Evolutionary conservation across 2,329 filamentous ascomycete species (phyloP).

Genomic region (Escovopsis sp.): DNA sequence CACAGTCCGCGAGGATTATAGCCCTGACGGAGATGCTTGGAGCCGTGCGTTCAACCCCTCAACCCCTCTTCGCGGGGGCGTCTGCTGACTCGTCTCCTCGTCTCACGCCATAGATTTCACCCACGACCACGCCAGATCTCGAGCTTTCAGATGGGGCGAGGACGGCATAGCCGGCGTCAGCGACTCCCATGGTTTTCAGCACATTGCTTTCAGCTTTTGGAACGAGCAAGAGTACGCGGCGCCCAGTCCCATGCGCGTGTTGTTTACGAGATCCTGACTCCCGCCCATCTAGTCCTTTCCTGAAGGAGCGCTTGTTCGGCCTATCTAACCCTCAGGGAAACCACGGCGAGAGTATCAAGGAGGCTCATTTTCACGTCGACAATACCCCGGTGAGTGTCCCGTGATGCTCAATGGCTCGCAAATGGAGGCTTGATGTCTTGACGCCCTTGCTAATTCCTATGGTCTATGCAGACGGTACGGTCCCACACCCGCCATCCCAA

Average conservation of each 20-base stretch:
- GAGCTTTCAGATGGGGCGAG: slow-evolving; percentile 89
- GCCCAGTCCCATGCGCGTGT: not conserved
- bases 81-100: not conserved
- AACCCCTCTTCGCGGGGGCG: not conserved
- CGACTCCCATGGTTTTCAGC: slow-evolving; percentile 79
- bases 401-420: too few relatives aligned
- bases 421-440: not conserved
- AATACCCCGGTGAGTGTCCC: slow-evolving; percentile 55
- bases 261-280: slow-evolving; percentile 21
- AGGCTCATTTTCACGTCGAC: slow-evolving; percentile 90
- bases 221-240: slow-evolving; percentile 72
- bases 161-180: slow-evolving; percentile 92
- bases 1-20: slow-evolving; percentile 80
- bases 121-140: slow-evolving; percentile 78
- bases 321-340: slow-evolving; percentile 94
- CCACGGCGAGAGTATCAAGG: slow-evolving; percentile 93
- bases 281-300: slow-evolving; percentile 49
- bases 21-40: slow-evolving; percentile 83
- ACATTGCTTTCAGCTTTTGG: slow-evolving; percentile 94
- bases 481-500: slow-evolving; percentile 2
- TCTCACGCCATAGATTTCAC: slow-evolving; percentile 55
- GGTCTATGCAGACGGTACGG: slow-evolving; percentile 28
- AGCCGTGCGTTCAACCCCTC: slow-evolving; percentile 50
- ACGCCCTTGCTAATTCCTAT: not conserved
- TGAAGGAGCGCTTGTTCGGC: slow-evolving; percentile 91